These are phyloP conservation scores for Paraurostyla sp. DNA, from an alignment of 73 alveolate species.

Conservation along the genomic window DNA sequence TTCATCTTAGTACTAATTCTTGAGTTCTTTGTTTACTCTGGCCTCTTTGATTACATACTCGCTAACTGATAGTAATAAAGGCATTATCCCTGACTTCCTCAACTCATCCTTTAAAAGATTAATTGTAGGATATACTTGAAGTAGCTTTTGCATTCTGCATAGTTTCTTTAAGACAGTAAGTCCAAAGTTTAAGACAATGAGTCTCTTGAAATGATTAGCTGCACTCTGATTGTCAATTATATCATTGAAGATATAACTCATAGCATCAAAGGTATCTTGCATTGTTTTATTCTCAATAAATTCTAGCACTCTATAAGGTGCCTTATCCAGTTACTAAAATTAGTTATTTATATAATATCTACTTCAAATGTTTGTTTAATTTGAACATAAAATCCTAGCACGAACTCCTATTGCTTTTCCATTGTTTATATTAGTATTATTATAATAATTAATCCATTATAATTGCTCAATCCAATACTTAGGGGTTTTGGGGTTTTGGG, in stretches of 20 bases:
- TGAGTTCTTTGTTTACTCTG: background rate
- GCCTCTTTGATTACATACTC: conserved; percentile 34
- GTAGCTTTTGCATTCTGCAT: conserved; percentile 42
- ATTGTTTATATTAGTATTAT: background rate
- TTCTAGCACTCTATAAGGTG: conserved; percentile 60
- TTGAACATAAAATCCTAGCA: conserved; percentile 24
- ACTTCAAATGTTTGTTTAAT: conserved; percentile 47
- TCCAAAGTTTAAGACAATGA: conserved; percentile 10
- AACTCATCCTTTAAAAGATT: conserved; percentile 52
- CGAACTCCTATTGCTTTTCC: conserved; percentile 49
- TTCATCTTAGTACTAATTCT: conserved; percentile 25
- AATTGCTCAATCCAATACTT: too few relatives aligned
- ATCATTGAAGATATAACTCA: conserved; percentile 41
- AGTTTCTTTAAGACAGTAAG: conserved; percentile 45
- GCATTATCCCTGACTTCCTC: conserved; percentile 24
- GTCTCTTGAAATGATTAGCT: conserved; percentile 31
- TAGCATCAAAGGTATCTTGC: conserved; percentile 39
- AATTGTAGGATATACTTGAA: too few relatives aligned
- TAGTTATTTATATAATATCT: background rate
- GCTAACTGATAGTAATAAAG: background rate
- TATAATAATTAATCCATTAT: background rate
- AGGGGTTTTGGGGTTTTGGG: too few relatives aligned
- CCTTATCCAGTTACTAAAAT: conserved; percentile 56
- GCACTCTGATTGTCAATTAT: conserved; percentile 41
- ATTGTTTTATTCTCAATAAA: conserved; percentile 47